Conservation (phyloP, 257 asterid species). For the Scutellaria minor region DNA sequence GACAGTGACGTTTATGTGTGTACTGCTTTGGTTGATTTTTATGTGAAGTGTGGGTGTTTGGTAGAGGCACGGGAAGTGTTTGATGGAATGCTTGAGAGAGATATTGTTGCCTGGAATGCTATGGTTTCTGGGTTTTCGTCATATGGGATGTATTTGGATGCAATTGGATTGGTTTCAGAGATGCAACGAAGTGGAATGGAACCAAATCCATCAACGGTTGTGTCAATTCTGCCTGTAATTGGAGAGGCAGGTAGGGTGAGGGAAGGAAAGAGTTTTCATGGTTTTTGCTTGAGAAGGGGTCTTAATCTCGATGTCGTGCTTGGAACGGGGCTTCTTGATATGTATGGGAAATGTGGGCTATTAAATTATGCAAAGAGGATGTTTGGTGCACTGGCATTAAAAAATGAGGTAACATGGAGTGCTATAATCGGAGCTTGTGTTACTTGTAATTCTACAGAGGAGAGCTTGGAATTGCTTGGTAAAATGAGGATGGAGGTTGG, state of each 20-base stretch:
- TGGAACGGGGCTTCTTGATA: constrained; percentile 80
- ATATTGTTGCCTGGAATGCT: constrained; percentile 90
- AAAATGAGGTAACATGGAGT: constrained; percentile 87
- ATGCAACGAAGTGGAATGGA: constrained; percentile 57
- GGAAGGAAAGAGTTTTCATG: constrained; percentile 75
- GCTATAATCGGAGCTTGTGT: constrained; percentile 84
- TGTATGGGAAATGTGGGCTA: constrained; percentile 84
- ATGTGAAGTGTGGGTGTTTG: constrained; percentile 73
- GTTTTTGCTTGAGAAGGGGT: constrained; percentile 66
- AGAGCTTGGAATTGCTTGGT: constrained; percentile 53
- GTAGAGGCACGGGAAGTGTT: constrained; percentile 62
- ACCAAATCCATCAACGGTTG: constrained; percentile 73
- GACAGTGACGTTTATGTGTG: constrained; percentile 65
- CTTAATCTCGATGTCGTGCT: constrained; percentile 59
- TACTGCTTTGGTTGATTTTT: constrained; percentile 86
- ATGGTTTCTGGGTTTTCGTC: constrained; percentile 73
- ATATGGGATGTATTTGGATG: constrained; percentile 58
- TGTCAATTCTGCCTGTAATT: constrained; percentile 69
- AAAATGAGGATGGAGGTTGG: constrained; percentile 54
- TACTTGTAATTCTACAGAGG: constrained; percentile 49
- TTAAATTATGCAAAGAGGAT: constrained; percentile 61
- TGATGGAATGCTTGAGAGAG: constrained; percentile 64
- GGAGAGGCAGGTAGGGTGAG: constrained; percentile 55
- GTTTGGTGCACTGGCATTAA: constrained; percentile 48
- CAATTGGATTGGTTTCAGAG: constrained; percentile 51